These are phyloP conservation scores for Lecanicillium sp. DNA, from an alignment of 2,329 filamentous ascomycete genomes.

Conservation along the genomic window DNA sequence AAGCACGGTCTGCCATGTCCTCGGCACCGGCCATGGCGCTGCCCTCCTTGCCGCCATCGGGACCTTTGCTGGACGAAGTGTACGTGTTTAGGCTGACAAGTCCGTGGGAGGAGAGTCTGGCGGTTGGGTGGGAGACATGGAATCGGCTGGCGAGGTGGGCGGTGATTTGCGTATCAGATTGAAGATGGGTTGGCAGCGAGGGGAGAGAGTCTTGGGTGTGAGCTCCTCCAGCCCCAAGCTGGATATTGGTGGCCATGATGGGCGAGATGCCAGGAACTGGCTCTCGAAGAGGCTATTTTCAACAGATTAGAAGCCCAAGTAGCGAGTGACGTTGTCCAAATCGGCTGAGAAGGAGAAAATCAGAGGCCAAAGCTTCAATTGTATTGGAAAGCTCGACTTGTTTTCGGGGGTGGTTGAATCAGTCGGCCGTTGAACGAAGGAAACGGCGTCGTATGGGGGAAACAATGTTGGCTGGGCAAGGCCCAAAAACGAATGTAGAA, in stretches of 20 bases:
- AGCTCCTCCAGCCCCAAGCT: conserved; percentile 46
- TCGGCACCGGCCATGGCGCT: conserved; percentile 90
- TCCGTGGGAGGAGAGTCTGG: conserved; percentile 82
- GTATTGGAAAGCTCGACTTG: too few relatives aligned
- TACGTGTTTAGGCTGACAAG: conserved; percentile 93
- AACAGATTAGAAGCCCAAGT: neutral
- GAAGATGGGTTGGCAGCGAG: conserved; percentile 73
- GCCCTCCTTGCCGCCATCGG: conserved; percentile 84
- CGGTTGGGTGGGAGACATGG: conserved; percentile 82
- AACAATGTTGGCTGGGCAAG: conserved; percentile 1
- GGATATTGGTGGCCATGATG: conserved; percentile 54
- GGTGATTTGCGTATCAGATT: conserved; percentile 71
- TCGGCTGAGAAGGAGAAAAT: too few relatives aligned
- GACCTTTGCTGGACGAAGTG: conserved; percentile 76
- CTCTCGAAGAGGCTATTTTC: conserved; percentile 11
- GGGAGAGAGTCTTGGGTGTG: conserved; percentile 83
- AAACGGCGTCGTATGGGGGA: neutral
- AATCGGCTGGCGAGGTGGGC: conserved; percentile 82
- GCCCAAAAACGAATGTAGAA: conserved; percentile 9
- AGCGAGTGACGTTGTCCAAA: neutral
- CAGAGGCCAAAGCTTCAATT: too few relatives aligned
- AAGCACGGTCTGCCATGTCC: conserved; percentile 81
- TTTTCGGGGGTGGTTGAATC: too few relatives aligned
- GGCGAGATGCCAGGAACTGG: conserved; percentile 24
- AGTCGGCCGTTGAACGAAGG: too few relatives aligned